A percentile compares a stretch with the other conserved stretches of the same genome.
Evolutionary conservation across 2,329 filamentous ascomycete species (phyloP).

Genomic region (Cordyceps fumosorosea): DNA sequence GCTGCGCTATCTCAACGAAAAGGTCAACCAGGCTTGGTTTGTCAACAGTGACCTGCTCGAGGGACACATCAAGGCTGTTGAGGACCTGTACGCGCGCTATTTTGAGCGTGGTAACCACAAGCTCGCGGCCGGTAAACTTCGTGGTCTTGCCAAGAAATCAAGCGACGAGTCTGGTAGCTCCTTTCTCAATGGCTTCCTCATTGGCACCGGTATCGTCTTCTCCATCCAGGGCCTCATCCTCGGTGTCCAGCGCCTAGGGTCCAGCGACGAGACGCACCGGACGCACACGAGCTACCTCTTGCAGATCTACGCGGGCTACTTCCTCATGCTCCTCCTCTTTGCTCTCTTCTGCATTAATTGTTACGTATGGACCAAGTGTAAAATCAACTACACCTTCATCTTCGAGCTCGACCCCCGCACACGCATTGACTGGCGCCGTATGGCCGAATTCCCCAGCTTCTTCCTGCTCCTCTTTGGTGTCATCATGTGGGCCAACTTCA

Average conservation of each 20-base stretch:
- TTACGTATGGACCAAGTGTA: constrained; percentile 71
- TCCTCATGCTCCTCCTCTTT: constrained; percentile 74
- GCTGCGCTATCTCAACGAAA: constrained; percentile 80
- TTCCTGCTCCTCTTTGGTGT: constrained; percentile 73
- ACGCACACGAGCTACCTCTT: constrained; percentile 61
- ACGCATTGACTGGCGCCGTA: constrained; percentile 81
- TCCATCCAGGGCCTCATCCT: constrained; percentile 59
- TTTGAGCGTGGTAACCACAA: constrained; percentile 94
- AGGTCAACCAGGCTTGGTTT: constrained; percentile 86
- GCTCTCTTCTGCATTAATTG: constrained; percentile 82
- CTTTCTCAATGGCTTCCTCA: constrained; percentile 57
- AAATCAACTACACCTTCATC: constrained; percentile 94
- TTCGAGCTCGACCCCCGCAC: constrained; percentile 92
- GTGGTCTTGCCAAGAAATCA: constrained; percentile 58
- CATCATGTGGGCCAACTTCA: constrained; percentile 86
- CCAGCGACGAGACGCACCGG: constrained; percentile 40
- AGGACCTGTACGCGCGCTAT: constrained; percentile 90
- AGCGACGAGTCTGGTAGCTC: constrained; percentile 50
- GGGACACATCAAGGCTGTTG: constrained; percentile 68
- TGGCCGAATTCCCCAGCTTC: constrained; percentile 80
- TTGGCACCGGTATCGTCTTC: constrained; percentile 63
- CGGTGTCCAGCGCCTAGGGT: constrained; percentile 46
- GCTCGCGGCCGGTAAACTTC: constrained; percentile 79
- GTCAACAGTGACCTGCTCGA: constrained; percentile 84
- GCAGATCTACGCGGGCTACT: constrained; percentile 91